Conservation (phyloP, 2,329 filamentous ascomycete species). For the Fusarium sp. region DNA sequence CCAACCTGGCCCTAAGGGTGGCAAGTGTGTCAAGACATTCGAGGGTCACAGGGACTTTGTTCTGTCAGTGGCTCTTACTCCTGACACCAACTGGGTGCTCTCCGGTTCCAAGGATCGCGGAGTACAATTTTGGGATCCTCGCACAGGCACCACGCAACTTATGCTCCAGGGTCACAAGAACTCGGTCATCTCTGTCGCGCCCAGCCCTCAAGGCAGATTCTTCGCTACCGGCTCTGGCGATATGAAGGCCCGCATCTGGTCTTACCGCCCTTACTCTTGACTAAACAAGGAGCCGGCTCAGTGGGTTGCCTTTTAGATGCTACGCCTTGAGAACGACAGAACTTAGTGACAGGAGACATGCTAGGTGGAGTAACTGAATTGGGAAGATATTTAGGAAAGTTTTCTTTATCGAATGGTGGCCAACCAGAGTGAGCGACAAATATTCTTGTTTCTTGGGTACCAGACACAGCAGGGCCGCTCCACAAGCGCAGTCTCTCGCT, state of each 20-base stretch:
- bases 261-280: slow-evolving; percentile 69
- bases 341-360: slow-evolving; percentile 19
- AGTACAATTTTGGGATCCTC: slow-evolving; percentile 98
- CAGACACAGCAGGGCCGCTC: slow-evolving; percentile 34
- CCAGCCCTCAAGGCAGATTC: slow-evolving; percentile 85
- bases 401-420: slow-evolving; percentile 25
- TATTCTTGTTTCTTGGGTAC: slow-evolving; percentile 44
- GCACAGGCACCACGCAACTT: slow-evolving; percentile 91
- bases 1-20: slow-evolving; percentile 79
- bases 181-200: slow-evolving; percentile 96
- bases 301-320: slow-evolving; percentile 33
- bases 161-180: slow-evolving; percentile 99
- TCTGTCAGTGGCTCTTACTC: slow-evolving; percentile 92
- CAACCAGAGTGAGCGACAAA: slow-evolving; percentile 36
- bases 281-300: slow-evolving; percentile 38
- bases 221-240: slow-evolving; percentile 98
- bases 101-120: slow-evolving; percentile 97
- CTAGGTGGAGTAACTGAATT: slow-evolving; percentile 22
- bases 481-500: slow-evolving; percentile 32
- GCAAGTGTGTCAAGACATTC: slow-evolving; percentile 95
- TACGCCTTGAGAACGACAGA: slow-evolving; percentile 14
- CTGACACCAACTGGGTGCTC: slow-evolving; percentile 94
- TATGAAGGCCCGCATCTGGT: slow-evolving; percentile 98
- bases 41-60: slow-evolving; percentile 99
- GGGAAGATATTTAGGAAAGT: slow-evolving; percentile 26